A percentile compares a stretch with the other conserved stretches of the same genome.
These are phyloP conservation scores for Chimonanthus salicifolius DNA, from an alignment of 164 flowering plant species.

Conservation along the genomic window DNA sequence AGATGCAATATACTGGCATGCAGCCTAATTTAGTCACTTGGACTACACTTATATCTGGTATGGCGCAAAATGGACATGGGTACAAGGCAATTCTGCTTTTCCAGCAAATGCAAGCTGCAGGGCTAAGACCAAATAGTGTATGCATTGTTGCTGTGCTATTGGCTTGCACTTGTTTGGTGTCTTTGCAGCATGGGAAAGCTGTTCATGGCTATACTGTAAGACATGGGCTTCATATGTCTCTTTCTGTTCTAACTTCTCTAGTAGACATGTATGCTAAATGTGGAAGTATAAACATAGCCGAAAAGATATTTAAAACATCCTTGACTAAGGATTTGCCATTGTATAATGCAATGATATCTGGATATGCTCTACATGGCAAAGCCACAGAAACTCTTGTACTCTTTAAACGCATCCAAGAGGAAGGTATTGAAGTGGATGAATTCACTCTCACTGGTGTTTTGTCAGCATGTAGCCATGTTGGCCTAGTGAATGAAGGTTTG, in stretches of 20 bases:
- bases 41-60: constrained; percentile 56
- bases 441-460: constrained; percentile 50
- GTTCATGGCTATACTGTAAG: constrained; percentile 48
- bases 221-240: constrained; percentile 18
- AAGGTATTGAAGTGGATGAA: constrained; percentile 39
- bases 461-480: constrained; percentile 58
- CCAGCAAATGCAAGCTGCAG: constrained; percentile 46
- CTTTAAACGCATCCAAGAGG: constrained; percentile 29
- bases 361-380: constrained; percentile 52
- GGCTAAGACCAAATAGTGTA: constrained; percentile 37
- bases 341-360: constrained; percentile 59
- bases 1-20: constrained; percentile 50
- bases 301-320: constrained; percentile 36
- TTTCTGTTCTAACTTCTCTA: constrained; percentile 41
- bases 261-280: constrained; percentile 72
- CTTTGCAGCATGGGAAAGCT: constrained; percentile 38
- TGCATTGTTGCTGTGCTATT: constrained; percentile 39
- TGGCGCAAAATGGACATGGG: constrained; percentile 48
- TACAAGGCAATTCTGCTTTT: constrained; percentile 36
- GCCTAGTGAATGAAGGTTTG: constrained; percentile 44
- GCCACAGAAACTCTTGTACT: constrained; percentile 39
- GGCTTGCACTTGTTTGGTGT: constrained; percentile 38
- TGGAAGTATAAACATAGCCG: constrained; percentile 41
- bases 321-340: constrained; percentile 36
- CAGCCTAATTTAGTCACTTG: constrained; percentile 49